Percentiles rank a stretch among this genome's conserved stretches.
These are phyloP conservation scores for Diversispora epigaea DNA, from an alignment of 192 early-diverging fungal species.

Conservation along the genomic window DNA sequence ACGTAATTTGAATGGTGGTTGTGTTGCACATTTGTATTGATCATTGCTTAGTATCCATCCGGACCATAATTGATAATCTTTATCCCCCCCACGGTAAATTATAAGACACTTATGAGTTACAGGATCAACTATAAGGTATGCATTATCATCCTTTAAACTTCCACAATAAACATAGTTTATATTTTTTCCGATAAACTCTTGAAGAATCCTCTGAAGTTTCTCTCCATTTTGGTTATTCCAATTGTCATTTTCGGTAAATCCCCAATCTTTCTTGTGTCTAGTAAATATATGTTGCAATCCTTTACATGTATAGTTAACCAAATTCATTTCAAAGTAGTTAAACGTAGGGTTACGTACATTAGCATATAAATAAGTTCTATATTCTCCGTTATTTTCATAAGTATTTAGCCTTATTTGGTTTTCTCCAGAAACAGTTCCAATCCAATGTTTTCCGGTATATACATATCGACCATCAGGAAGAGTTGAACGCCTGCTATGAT, in stretches of 20 bases:
- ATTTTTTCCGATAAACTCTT: conserved; percentile 9
- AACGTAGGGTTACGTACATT: conserved; percentile 7
- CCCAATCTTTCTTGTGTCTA: too few species aligned
- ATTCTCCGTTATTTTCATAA: background rate
- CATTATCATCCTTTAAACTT: too few species aligned
- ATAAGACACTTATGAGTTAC: background rate
- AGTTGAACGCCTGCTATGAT: background rate
- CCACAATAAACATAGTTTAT: conserved; percentile 2
- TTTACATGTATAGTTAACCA: too few species aligned
- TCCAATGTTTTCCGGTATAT: conserved; percentile 2
- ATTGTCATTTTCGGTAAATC: too few species aligned
- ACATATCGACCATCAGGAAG: conserved; percentile 14
- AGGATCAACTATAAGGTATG: background rate
- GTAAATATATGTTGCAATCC: too few species aligned
- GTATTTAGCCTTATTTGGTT: conserved; percentile 23
- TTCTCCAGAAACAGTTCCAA: conserved; percentile 7
- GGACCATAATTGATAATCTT: conserved; percentile 13
- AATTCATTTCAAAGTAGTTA: background rate
- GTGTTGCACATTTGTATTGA: conserved; percentile 1
- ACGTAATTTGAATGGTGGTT: too few species aligned
- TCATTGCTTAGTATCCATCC: background rate
- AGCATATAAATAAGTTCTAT: conserved; percentile 13
- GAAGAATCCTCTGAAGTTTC: background rate
- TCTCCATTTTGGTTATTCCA: background rate
- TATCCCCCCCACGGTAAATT: conserved; percentile 12